Percentiles rank a stretch among this genome's conserved stretches.
Evolutionary conservation across 2,329 filamentous ascomycete species (phyloP).

Genomic region (Cyphellophora europaea): DNA sequence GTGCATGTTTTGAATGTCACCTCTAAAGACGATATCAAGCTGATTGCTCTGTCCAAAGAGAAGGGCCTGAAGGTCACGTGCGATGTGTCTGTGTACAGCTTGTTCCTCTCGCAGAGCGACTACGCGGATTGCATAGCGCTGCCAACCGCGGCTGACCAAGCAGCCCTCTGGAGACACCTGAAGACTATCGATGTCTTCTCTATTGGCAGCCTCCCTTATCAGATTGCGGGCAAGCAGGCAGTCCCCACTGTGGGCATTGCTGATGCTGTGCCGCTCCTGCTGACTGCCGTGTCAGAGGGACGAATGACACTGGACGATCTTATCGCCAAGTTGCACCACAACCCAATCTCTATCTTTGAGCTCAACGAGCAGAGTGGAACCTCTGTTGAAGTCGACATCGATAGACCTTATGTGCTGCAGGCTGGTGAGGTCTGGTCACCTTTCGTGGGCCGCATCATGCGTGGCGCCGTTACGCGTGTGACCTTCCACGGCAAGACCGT

Average conservation of each 20-base stretch:
- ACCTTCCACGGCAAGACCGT: constrained; percentile 66
- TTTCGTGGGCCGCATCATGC: constrained; percentile 59
- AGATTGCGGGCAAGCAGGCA: constrained; percentile 52
- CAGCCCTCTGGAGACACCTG: constrained; percentile 65
- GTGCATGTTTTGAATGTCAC: constrained; percentile 74
- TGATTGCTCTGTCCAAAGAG: constrained; percentile 68
- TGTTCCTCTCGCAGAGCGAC: constrained; percentile 65
- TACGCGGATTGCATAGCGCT: constrained; percentile 59
- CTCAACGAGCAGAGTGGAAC: constrained; percentile 69
- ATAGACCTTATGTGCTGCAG: constrained; percentile 56
- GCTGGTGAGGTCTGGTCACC: constrained; percentile 55
- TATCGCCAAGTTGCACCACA: constrained; percentile 61
- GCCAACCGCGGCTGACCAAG: constrained; percentile 59
- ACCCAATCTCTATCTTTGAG: constrained; percentile 73
- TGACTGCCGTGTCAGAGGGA: constrained; percentile 67
- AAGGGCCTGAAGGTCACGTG: constrained; percentile 77
- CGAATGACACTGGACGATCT: constrained; percentile 66
- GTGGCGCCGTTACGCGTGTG: constrained; percentile 63
- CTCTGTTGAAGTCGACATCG: constrained; percentile 65
- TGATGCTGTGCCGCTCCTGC: constrained; percentile 63
- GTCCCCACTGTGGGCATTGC: constrained; percentile 59
- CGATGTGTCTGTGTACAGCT: constrained; percentile 69
- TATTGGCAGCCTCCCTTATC: constrained; percentile 68
- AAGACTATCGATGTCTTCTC: constrained; percentile 69
- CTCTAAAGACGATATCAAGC: constrained; percentile 68